phyloP scores from a whole-genome alignment of 1,284 basidiomycete genomes.

The Cryptococcus sp. region DNA sequence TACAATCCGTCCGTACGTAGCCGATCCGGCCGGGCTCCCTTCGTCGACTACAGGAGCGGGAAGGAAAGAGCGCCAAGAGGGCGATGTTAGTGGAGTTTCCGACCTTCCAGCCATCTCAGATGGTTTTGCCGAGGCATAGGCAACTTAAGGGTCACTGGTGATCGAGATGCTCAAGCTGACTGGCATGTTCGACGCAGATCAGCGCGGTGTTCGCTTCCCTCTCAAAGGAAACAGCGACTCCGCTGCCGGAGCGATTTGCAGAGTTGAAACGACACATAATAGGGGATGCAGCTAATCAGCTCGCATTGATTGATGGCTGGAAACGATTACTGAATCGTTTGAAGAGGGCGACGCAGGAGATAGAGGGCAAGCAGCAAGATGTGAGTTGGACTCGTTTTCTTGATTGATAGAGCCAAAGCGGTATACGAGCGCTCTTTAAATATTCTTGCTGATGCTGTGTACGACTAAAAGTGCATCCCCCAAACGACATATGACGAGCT shows the following conservation, averaged over 20 bases:
- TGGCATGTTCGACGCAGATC: conserved; percentile 52
- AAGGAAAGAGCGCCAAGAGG: background rate
- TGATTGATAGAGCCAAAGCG: background rate
- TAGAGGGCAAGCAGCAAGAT: conserved; percentile 55
- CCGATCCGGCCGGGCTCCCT: too few species aligned
- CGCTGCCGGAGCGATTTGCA: conserved; percentile 62
- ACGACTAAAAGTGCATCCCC: conserved; percentile 60
- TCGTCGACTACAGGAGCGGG: background rate
- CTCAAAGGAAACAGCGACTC: conserved; percentile 53
- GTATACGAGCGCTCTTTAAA: background rate
- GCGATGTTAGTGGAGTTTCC: background rate
- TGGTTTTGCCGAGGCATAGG: too few species aligned
- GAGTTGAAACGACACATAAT: conserved; percentile 61
- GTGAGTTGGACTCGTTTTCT: conserved; percentile 11
- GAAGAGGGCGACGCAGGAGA: conserved; percentile 55
- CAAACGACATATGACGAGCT: conserved; percentile 60
- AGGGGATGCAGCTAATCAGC: conserved; percentile 52
- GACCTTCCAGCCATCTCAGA: background rate
- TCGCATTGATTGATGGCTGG: conserved; percentile 61
- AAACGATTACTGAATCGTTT: conserved; percentile 60
- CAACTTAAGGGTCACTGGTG: too few species aligned
- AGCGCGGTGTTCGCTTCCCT: conserved; percentile 63
- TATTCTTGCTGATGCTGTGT: too few species aligned
- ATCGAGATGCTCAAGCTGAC: background rate
- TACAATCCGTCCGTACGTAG: too few species aligned